phyloP scores from a whole-genome alignment of 2,329 filamentous ascomycete species.

The Colletotrichum siamense region DNA sequence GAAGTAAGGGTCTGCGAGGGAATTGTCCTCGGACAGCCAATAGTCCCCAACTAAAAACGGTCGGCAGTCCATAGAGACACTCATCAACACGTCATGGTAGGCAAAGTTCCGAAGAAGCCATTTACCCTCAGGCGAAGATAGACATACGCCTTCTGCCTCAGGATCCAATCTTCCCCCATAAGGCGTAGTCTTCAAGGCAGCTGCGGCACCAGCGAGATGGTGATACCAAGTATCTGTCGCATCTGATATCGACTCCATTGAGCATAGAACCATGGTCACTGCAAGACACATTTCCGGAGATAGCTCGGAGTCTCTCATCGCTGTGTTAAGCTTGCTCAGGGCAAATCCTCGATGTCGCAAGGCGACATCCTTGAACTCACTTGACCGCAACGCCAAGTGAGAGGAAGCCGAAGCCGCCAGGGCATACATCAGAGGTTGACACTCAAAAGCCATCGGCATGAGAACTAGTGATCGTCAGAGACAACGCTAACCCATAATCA shows the following conservation, averaged over 20 bases:
- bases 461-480: slow-evolving; percentile 9
- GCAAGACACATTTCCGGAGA: slow-evolving; percentile 25
- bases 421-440: slow-evolving; percentile 21
- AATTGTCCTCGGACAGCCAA: slow-evolving; percentile 11
- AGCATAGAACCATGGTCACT: slow-evolving; percentile 27
- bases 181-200: neutral
- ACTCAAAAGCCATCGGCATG: slow-evolving; percentile 28
- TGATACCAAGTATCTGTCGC: slow-evolving; percentile 23
- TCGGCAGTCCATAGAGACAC: slow-evolving; percentile 9
- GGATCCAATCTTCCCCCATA: no score
- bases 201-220: slow-evolving; percentile 23
- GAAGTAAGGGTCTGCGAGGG: slow-evolving; percentile 14
- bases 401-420: slow-evolving; percentile 26
- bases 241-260: slow-evolving; percentile 27
- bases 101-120: slow-evolving; percentile 18
- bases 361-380: slow-evolving; percentile 12
- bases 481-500: no score
- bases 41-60: slow-evolving; percentile 10
- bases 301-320: slow-evolving; percentile 14
- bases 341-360: slow-evolving; percentile 24
- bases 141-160: neutral
- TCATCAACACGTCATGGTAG: slow-evolving; percentile 18
- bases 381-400: slow-evolving; percentile 24
- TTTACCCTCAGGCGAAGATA: neutral
- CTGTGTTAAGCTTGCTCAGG: slow-evolving; percentile 9